A percentile compares a stretch with the other conserved stretches of the same genome.
These are phyloP conservation scores for Cryptosporidium muris DNA, from an alignment of 169 alveolate genomes.

Conservation along the genomic window DNA sequence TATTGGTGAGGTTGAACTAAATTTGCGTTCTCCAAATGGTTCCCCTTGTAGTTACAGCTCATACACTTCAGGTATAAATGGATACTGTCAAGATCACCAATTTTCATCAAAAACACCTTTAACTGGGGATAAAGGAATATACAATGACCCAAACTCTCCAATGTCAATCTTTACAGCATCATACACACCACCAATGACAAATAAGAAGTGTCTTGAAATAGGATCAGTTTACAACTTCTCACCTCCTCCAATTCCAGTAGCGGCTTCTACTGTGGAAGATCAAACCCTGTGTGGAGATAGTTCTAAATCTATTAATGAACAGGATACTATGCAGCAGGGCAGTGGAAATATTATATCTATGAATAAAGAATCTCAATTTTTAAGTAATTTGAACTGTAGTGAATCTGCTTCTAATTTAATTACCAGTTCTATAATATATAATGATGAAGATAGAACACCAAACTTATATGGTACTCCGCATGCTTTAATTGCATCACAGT, in stretches of 20 bases:
- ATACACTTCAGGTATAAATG: conserved; percentile 16
- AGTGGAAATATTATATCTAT: too few relatives aligned
- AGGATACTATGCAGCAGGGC: too few relatives aligned
- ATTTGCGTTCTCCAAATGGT: conserved; percentile 36
- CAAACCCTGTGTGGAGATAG: not conserved
- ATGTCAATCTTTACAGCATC: conserved; percentile 49
- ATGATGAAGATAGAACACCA: too few relatives aligned
- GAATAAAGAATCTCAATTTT: too few relatives aligned
- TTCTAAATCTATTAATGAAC: too few relatives aligned
- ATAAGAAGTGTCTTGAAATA: conserved; percentile 21
- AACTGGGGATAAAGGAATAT: conserved; percentile 1
- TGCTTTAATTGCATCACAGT: not conserved
- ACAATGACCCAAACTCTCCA: conserved; percentile 41
- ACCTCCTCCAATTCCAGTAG: conserved; percentile 69
- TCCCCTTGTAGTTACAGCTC: conserved; percentile 65
- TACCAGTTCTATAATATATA: too few relatives aligned
- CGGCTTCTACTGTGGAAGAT: conserved; percentile 9
- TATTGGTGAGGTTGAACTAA: not conserved
- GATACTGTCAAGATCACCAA: conserved; percentile 11
- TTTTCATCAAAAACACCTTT: conserved; percentile 21
- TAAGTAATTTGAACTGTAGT: too few relatives aligned
- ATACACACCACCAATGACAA: conserved; percentile 28
- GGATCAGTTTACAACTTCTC: conserved; percentile 12
- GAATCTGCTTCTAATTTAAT: too few relatives aligned
- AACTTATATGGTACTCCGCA: not conserved